Evolutionary conservation across 495 filamentous ascomycete species (phyloP).

Genomic region (Penicillium bialowiezense): DNA sequence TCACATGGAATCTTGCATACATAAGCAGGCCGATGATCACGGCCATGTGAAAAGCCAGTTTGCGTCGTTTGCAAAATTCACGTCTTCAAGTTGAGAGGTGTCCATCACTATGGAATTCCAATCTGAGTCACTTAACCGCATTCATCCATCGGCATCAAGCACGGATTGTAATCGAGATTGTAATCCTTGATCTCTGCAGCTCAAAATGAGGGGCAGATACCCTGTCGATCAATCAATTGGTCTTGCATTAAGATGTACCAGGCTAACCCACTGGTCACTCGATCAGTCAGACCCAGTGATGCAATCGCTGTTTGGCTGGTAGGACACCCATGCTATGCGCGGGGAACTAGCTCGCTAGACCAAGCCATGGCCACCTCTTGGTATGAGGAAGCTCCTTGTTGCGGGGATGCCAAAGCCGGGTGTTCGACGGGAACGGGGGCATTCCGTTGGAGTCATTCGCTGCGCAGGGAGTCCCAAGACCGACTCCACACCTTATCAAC

Average conservation of each 20-base stretch:
- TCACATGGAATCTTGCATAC: conserved; percentile 8
- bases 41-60: neutral
- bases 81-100: neutral
- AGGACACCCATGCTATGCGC: conserved; percentile 8
- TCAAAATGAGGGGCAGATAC: conserved; percentile 1
- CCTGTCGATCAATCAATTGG: conserved; percentile 11
- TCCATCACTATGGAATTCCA: neutral
- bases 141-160: conserved; percentile 11
- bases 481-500: conserved; percentile 9
- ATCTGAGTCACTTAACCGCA: conserved; percentile 7
- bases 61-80: neutral
- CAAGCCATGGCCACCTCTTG: neutral
- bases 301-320: conserved; percentile 2
- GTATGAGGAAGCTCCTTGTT: conserved; percentile 1
- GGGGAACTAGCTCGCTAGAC: neutral
- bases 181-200: conserved; percentile 6
- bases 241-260: neutral
- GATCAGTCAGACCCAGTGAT: neutral
- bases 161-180: too few relatives aligned
- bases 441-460: conserved; percentile 10
- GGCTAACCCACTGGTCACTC: neutral
- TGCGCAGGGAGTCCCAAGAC: conserved; percentile 7
- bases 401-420: conserved; percentile 9
- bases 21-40: conserved; percentile 1
- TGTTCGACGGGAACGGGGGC: conserved; percentile 4